Percentiles rank a stretch among this genome's conserved stretches.
Evolutionary conservation across 768 basidiomycete species (phyloP).

Genomic region (Xerocomellus intermedius): DNA sequence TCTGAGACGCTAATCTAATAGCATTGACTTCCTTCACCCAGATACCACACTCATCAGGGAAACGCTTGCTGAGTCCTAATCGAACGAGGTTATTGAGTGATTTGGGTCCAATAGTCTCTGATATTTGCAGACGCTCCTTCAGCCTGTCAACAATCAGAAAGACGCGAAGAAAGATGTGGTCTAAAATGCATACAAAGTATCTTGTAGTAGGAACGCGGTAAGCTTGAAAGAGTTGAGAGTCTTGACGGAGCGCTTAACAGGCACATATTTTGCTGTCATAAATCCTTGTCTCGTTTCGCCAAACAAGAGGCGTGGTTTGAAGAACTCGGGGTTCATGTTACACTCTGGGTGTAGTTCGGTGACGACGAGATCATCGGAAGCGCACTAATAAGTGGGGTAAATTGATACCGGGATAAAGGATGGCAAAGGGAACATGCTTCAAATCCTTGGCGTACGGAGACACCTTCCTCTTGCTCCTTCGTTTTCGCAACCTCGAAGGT

Average conservation of each 20-base stretch:
- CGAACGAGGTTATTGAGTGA: slow-evolving; percentile 30
- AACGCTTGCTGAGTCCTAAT: slow-evolving; percentile 33
- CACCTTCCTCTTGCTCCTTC: slow-evolving; percentile 55
- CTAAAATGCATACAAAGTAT: slow-evolving; percentile 21
- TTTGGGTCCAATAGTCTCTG: slow-evolving; percentile 21
- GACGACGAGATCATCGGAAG: slow-evolving; percentile 20
- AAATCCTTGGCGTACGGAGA: slow-evolving; percentile 44
- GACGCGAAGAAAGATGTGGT: neutral
- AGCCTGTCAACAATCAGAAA: slow-evolving; percentile 16
- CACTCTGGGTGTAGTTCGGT: slow-evolving; percentile 20
- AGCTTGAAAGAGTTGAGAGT: slow-evolving; percentile 1
- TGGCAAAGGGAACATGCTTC: slow-evolving; percentile 29
- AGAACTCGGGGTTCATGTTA: slow-evolving; percentile 15
- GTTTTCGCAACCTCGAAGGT: no score
- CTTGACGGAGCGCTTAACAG: slow-evolving; percentile 15
- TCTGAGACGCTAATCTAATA: neutral
- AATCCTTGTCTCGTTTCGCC: slow-evolving; percentile 46
- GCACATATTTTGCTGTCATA: slow-evolving; percentile 32
- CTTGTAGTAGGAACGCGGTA: slow-evolving; percentile 19
- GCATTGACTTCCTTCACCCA: slow-evolving; percentile 22
- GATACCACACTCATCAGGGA: slow-evolving; percentile 18
- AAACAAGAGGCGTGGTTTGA: slow-evolving; percentile 34
- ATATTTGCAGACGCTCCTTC: slow-evolving; percentile 28
- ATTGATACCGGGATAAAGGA: neutral
- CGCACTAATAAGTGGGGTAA: slow-evolving; percentile 2